These are phyloP conservation scores for Starmerella roubikii DNA, from an alignment of 805 yeast species.

Conservation along the genomic window DNA sequence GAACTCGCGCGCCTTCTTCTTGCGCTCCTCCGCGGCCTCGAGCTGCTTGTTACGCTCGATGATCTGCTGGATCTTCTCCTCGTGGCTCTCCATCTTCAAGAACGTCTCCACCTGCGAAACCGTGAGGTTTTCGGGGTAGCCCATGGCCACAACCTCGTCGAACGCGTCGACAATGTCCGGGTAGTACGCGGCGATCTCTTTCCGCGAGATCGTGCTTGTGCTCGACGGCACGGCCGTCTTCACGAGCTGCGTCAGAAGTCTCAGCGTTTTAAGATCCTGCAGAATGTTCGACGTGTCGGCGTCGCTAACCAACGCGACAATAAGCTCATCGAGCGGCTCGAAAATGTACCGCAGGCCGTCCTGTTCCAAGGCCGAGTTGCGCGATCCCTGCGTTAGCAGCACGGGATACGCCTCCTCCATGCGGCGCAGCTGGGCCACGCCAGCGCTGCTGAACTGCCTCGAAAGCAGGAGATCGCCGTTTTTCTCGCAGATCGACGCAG, in stretches of 20 bases:
- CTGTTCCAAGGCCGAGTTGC: constrained; percentile 89
- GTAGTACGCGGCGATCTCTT: constrained; percentile 69
- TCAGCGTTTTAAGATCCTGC: constrained; percentile 87
- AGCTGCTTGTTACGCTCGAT: constrained; percentile 92
- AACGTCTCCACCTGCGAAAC: constrained; percentile 72
- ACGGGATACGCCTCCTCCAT: constrained; percentile 75
- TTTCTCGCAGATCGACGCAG: constrained; percentile 88
- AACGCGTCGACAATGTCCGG: constrained; percentile 84
- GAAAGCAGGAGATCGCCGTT: constrained; percentile 86
- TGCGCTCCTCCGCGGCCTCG: constrained; percentile 94
- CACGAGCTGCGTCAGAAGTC: constrained; percentile 69
- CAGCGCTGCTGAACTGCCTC: constrained; percentile 77
- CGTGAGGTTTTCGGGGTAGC: constrained; percentile 78
- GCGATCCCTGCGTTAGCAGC: constrained; percentile 55
- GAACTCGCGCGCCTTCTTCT: constrained; percentile 77
- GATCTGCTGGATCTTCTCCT: constrained; percentile 95
- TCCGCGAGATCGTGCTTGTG: constrained; percentile 39
- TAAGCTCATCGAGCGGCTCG: constrained; percentile 89
- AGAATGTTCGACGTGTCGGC: constrained; percentile 73
- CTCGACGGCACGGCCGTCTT: constrained; percentile 41
- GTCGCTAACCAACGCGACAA: constrained; percentile 81
- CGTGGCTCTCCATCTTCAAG: constrained; percentile 95
- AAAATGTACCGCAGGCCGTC: constrained; percentile 84
- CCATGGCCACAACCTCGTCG: constrained; percentile 83
- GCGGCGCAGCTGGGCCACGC: constrained; percentile 74